A percentile compares a stretch with the other conserved stretches of the same genome.
phyloP scores from a whole-genome alignment of 495 filamentous ascomycete species.

The Podospora pseudoanserina region DNA sequence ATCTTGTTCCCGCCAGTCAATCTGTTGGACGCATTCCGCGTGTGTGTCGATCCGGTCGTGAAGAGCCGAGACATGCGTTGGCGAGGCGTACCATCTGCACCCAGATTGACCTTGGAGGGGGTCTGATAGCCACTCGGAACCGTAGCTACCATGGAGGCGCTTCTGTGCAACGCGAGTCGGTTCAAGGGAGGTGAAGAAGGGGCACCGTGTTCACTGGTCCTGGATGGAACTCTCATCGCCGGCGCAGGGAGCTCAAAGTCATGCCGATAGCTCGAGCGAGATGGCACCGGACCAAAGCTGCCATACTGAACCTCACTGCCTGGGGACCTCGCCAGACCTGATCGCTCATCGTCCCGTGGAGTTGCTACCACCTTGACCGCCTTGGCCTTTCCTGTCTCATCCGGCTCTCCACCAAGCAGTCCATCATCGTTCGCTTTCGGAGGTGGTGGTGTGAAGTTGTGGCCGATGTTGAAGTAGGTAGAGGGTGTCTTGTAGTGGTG shows the following conservation, averaged over 20 bases:
- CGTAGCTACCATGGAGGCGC: constrained; percentile 23
- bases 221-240: constrained; percentile 60
- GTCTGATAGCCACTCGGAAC: constrained; percentile 11
- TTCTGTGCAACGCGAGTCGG: constrained; percentile 23
- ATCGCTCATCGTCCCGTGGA: constrained; percentile 29
- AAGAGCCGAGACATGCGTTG: constrained; percentile 29
- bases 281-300: constrained; percentile 67
- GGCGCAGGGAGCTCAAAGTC: constrained; percentile 68
- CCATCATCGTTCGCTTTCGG: constrained; percentile 6
- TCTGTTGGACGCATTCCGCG: constrained; percentile 22
- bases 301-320: constrained; percentile 57
- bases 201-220: constrained; percentile 13
- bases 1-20: not conserved
- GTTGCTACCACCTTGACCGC: not conserved
- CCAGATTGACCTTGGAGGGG: constrained; percentile 15
- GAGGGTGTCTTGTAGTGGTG: constrained; percentile 22
- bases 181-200: constrained; percentile 12
- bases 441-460: constrained; percentile 19
- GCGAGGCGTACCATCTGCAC: constrained; percentile 22
- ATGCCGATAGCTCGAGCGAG: constrained; percentile 41
- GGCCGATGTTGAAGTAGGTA: constrained; percentile 16
- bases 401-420: not conserved
- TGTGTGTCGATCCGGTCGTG: constrained; percentile 21
- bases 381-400: not conserved
- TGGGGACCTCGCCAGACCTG: constrained; percentile 31